These are phyloP conservation scores for Cronartium quercuum DNA, from an alignment of 1,284 basidiomycete genomes.

Conservation along the genomic window DNA sequence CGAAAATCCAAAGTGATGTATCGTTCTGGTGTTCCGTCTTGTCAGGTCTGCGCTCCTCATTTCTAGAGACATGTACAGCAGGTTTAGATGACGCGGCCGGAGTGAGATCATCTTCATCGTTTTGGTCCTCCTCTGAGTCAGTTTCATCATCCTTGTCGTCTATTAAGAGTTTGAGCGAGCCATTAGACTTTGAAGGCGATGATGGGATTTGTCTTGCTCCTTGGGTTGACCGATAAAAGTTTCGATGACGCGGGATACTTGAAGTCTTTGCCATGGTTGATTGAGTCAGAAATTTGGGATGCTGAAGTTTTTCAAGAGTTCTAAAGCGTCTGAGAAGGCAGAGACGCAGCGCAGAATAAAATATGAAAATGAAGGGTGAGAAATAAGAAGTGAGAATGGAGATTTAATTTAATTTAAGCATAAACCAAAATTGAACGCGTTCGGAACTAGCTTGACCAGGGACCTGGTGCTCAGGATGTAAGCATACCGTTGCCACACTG, in stretches of 20 bases:
- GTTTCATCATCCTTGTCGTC: background rate
- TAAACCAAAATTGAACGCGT: no score
- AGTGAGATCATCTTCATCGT: background rate
- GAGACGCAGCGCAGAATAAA: no score
- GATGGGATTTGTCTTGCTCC: background rate
- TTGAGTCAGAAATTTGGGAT: no score
- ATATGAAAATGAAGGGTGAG: no score
- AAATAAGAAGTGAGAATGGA: no score
- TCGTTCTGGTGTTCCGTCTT: background rate
- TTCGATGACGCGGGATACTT: constrained; percentile 23
- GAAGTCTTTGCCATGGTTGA: constrained; percentile 27
- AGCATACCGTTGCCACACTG: no score
- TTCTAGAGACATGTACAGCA: background rate
- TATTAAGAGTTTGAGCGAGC: background rate
- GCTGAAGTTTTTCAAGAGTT: no score
- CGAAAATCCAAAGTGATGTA: constrained; percentile 30
- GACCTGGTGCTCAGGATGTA: no score
- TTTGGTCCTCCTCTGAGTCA: constrained; percentile 11
- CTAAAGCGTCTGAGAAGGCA: no score
- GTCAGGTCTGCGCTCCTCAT: background rate
- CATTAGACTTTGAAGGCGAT: constrained; percentile 11
- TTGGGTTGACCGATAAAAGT: background rate
- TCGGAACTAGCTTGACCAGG: no score
- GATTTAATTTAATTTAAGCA: no score
- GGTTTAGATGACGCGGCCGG: constrained; percentile 23